These are phyloP conservation scores for Centella asiatica DNA, from an alignment of 129 eudicot species.

Conservation along the genomic window DNA sequence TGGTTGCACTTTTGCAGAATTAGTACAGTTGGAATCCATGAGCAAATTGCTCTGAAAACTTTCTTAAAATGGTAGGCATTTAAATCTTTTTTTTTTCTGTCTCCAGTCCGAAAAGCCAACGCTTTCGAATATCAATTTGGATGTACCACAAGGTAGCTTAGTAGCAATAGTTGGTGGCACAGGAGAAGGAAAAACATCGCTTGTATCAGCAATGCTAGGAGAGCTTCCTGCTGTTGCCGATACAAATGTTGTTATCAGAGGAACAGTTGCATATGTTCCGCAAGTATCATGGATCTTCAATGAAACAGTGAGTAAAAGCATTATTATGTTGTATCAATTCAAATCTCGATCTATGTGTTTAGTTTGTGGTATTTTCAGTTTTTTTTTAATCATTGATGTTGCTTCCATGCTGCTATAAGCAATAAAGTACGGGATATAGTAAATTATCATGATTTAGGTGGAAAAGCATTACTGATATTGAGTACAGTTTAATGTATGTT, in stretches of 20 bases:
- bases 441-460: neutral
- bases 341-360: no score
- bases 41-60: neutral
- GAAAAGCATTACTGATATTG: neutral
- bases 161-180: conserved; percentile 92
- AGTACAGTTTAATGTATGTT: no score
- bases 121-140: conserved; percentile 59
- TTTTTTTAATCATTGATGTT: neutral
- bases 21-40: neutral
- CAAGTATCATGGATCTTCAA: conserved; percentile 97
- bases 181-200: conserved; percentile 96
- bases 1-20: neutral
- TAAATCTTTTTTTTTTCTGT: neutral
- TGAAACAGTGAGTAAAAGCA: conserved; percentile 61
- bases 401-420: neutral
- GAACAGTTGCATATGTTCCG: conserved; percentile 91
- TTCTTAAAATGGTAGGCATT: neutral
- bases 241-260: conserved; percentile 67
- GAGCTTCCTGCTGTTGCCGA: conserved; percentile 75
- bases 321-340: neutral
- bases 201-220: conserved; percentile 93
- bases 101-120: conserved; percentile 74
- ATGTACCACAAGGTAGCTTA: conserved; percentile 68
- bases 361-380: neutral
- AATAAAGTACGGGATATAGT: neutral